Conservation (phyloP, 257 asterid species). For the Ajuga chamaepitys region DNA sequence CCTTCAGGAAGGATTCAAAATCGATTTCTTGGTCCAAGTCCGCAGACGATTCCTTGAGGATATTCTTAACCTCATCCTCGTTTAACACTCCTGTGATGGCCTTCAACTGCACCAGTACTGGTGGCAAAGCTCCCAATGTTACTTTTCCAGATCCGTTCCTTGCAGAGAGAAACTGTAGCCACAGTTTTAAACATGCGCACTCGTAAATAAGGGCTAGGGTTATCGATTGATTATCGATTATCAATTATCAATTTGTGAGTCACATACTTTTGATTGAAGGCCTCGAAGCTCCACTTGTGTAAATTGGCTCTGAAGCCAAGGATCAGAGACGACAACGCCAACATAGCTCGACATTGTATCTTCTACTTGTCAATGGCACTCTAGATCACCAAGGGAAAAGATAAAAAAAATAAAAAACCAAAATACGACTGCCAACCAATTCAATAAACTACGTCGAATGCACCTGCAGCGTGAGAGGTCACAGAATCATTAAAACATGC, state of each 20-base stretch:
- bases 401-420: too few relatives aligned
- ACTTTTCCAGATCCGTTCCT: conserved; percentile 56
- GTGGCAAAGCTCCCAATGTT: conserved; percentile 57
- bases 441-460: too few relatives aligned
- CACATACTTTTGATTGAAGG: conserved; percentile 50
- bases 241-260: neutral
- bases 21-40: conserved; percentile 52
- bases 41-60: conserved; percentile 37
- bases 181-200: neutral
- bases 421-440: too few relatives aligned
- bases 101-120: conserved; percentile 56
- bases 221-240: neutral
- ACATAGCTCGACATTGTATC: conserved; percentile 42
- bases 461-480: too few relatives aligned
- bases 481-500: too few relatives aligned
- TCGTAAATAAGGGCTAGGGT: too few relatives aligned
- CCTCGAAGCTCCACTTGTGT: conserved; percentile 80
- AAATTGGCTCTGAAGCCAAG: conserved; percentile 79
- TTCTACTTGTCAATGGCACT: too few relatives aligned
- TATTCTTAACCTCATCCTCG: conserved; percentile 48
- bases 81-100: conserved; percentile 32
- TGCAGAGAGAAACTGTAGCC: conserved; percentile 44
- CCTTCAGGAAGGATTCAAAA: conserved; percentile 77
- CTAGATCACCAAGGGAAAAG: too few relatives aligned
- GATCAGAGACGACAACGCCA: conserved; percentile 72